Evolutionary conservation across 768 basidiomycete genomes (phyloP), one percentile per base, ranked within the genome.

Genomic region (Rhizopogon salebrosus): DNA sequence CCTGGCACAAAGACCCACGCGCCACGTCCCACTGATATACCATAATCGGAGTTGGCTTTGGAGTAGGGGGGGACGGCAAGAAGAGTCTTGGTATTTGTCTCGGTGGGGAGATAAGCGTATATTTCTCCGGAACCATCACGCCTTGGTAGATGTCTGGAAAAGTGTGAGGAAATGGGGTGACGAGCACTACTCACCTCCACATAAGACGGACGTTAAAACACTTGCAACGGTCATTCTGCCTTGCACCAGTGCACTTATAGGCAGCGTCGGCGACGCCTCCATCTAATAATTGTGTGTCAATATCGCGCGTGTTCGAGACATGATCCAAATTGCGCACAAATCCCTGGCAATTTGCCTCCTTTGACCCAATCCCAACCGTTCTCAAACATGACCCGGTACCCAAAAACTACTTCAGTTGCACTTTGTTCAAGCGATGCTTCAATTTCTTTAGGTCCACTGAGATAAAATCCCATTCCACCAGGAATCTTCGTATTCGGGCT

Each of bases 281-380:
- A 56, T 77, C 83, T 83, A 50, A 42, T 16, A 11, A 37, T 37
- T 24, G 48, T 48, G 23, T 16, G 11, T 16, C 39, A 6, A 31
- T 41, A 52, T 29, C n/a, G 3, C 11, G 29, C n/a, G 3, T 9
- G 29, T 9, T 24, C 8, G 34, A 42, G 52, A 39, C 7, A 6
- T 45, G 8, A 34, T 34, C 29, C 4, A 59, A n/a, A 58, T 53
- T 14, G 73, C 85, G 60, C 56, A 82, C 84, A 86, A 14, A 85
- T 66, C 10, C 88, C 88, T 29, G 88, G 87, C 14, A 89, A 71
- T 61, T 91, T 91, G 1, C 88, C 88, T 26, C 88, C 88, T 59
- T 83, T 83, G n/a, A 71, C 74, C 77, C 82, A 89, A 35, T 80
- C 76, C 77, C 84, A 89, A 1, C 72, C 83, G 0, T 71, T 62